Evolutionary conservation across 108 stramenopile genomes (phyloP), one percentile per base, ranked within the genome.

Genomic region (Skeletonema potamos): DNA sequence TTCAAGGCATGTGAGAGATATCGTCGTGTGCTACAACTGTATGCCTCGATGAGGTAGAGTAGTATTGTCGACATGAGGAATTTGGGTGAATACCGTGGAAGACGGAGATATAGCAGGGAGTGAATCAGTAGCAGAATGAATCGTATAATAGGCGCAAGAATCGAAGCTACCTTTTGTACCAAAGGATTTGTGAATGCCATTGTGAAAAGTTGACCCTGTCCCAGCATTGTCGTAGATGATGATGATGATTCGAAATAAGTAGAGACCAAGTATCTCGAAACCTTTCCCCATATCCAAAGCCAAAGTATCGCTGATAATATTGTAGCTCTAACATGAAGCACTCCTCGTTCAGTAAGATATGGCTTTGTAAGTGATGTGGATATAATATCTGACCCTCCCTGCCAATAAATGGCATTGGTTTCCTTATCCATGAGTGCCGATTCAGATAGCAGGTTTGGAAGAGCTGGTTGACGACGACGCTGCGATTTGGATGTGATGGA

Each of bases 351-450:
- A 1, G 75, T 66, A 4, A 86, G 28, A 55, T 76, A 73, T 1
- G 85, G 79, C 54, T 33, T 54, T 1, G 82, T 83, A n/a, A 82
- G 33, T 0, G 77, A 72, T 15, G 80, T 63, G 11, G 76, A 62
- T 29, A 81, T 65, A 26, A 76, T 82, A 13, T 66, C 69, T 10
- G 81, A 60, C 2, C 86, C 86, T 6, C 87, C 86, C 63, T 92
- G 87, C 91, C 91, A 92, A 66, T 79, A 92, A 20, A 92, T 85
- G 20, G 84, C 68, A 26, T 86, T 89, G 15, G 89, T 92, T 63
- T 92, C 91, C 20, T 83, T 76, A 62, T 92, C 91, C 44, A 92
- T 76, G 6, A 92, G 46, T 6, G 91, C 91, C 6, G 88, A 89
- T 70, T 90, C 89, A 36, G 61, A 58, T 4, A 58, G 27, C 8